Evolutionary conservation across 805 yeast species (phyloP).

Genomic region (Brettanomyces bruxellensis): DNA sequence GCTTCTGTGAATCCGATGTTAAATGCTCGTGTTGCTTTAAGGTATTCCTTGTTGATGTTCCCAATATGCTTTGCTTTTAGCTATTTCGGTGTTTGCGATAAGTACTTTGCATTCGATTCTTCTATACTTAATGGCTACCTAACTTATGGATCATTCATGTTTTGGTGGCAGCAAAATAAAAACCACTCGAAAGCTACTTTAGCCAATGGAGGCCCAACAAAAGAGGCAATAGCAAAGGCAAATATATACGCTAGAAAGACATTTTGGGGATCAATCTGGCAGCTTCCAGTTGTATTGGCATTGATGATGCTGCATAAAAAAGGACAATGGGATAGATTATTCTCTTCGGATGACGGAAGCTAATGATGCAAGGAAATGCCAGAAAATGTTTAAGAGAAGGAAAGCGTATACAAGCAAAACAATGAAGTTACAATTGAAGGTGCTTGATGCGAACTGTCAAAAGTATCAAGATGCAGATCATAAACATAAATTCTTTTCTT

Average conservation of each 20-base stretch:
- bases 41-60: conserved; percentile 89
- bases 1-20: conserved; percentile 86
- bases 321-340: conserved; percentile 86
- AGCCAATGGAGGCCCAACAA: conserved; percentile 30
- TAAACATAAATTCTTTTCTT: too few species aligned
- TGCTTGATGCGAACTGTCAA: too few species aligned
- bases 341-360: conserved; percentile 7
- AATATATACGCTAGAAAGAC: conserved; percentile 69
- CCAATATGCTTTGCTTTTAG: conserved; percentile 82
- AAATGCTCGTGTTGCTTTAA: conserved; percentile 86
- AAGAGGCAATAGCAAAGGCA: conserved; percentile 54
- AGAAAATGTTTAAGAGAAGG: too few species aligned
- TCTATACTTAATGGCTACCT: conserved; percentile 81
- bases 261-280: conserved; percentile 94
- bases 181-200: conserved; percentile 38
- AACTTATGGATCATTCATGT: conserved; percentile 64
- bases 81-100: conserved; percentile 75
- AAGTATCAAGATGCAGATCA: too few species aligned
- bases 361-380: too few species aligned
- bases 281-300: conserved; percentile 80
- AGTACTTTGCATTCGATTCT: conserved; percentile 73
- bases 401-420: too few species aligned
- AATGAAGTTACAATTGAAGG: too few species aligned
- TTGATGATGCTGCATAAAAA: conserved; percentile 92
- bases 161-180: conserved; percentile 74